Base-by-base conservation (phyloP, 495 filamentous ascomycete genomes). In the Neurospora tetraspora region DNA sequence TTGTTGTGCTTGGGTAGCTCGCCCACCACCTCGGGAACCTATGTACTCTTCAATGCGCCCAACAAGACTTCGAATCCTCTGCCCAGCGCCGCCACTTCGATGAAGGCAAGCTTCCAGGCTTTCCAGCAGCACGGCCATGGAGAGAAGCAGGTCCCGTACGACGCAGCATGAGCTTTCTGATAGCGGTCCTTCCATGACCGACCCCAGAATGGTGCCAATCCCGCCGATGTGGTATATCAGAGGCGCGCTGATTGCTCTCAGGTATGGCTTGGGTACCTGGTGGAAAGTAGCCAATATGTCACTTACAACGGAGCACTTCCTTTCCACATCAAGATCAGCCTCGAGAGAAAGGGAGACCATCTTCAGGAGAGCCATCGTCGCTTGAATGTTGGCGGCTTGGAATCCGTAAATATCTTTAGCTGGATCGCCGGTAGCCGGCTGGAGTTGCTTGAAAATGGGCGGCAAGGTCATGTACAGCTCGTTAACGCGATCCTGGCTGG, bases 381-480 rank as follows among this genome's bases (percentile, higher is more conserved):
- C 84, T 36, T 83, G 80, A 59, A 88, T 87, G 70, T 87, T 86
- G 47, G 86, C 86, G n/a, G 84, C 83, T 75, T 87, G 85, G 68
- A 87, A 86, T 2, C 84, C 82, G 70, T 83, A 85, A 2, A 83
- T 77, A 73, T 86, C 82, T 31, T 78, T 77, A 42, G 69, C 40
- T 74, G 77, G 75, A 82, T 82, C 36, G 14, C 76, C 77, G 10
- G 82, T 82, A 34, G 72, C 79, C 0, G 75, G 75, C 2, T 77
- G 81, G 0, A 77, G 78, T 47, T 81, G 76, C 31, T 81, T 82
- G 72, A 87, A 86, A 45, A 76, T 74, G 23, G 74, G 40, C 4
- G 85, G 83, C 31, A 87, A 75, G 10, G 76, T 75, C 65, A 79
- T 69, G 72, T 86, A 84, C 78, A 83, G 80, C 4, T 74, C 73